These are phyloP conservation scores for Yamadazyma jaroonii DNA, from an alignment of 1,139 yeast genomes.

Conservation along the genomic window DNA sequence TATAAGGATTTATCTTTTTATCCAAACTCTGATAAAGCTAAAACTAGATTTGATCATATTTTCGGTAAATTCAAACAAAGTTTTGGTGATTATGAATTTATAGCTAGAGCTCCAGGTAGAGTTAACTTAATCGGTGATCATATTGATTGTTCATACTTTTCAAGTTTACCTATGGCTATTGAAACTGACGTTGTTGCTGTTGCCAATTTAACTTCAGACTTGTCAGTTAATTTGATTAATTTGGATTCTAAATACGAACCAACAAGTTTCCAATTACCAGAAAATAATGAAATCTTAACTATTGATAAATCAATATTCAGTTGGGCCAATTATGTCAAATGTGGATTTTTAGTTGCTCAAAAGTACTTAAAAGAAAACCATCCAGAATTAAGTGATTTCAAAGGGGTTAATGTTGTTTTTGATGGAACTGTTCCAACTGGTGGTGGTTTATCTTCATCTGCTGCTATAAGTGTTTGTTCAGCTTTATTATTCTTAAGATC, in stretches of 20 bases:
- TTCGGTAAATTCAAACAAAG: slow-evolving; percentile 16
- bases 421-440: slow-evolving; percentile 74
- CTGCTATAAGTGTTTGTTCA: slow-evolving; percentile 69
- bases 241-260: slow-evolving; percentile 27
- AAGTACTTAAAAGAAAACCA: slow-evolving; percentile 41
- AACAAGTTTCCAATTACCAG: slow-evolving; percentile 33
- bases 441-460: slow-evolving; percentile 69
- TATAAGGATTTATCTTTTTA: slow-evolving; percentile 36
- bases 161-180: slow-evolving; percentile 76
- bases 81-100: slow-evolving; percentile 38
- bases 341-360: slow-evolving; percentile 63
- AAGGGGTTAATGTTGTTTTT: slow-evolving; percentile 53
- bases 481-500: slow-evolving; percentile 58
- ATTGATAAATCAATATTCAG: slow-evolving; percentile 50
- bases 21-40: slow-evolving; percentile 24
- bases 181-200: slow-evolving; percentile 64
- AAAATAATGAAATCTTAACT: slow-evolving; percentile 36
- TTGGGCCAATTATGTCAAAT: slow-evolving; percentile 70
- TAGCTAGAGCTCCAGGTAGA: slow-evolving; percentile 69
- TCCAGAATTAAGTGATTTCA: slow-evolving; percentile 22
- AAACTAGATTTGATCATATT: slow-evolving; percentile 25
- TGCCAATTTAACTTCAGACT: slow-evolving; percentile 30
- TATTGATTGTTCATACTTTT: slow-evolving; percentile 65
- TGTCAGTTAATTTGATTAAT: slow-evolving; percentile 42
- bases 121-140: slow-evolving; percentile 78